Evolutionary conservation across 805 yeast genomes (phyloP).

Genomic region (Komagataella phaffii): DNA sequence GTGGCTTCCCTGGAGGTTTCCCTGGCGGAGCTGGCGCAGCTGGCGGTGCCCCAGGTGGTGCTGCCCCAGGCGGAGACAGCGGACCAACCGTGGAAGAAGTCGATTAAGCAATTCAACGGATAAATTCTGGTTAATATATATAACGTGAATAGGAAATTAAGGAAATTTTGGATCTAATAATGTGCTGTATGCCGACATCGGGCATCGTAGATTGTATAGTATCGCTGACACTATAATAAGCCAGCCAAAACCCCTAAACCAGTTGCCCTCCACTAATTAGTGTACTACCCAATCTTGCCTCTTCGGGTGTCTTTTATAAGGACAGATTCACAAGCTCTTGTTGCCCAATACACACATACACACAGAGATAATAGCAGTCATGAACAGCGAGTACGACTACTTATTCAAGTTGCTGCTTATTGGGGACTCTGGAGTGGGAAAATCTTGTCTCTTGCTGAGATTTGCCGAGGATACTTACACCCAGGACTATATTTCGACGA

Average conservation of each 20-base stretch:
- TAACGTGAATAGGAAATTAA: background rate
- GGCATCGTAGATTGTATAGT: background rate
- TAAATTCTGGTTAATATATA: conserved; percentile 3
- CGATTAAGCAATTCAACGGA: conserved; percentile 18
- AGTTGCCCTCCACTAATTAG: background rate
- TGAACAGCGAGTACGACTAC: conserved; percentile 96
- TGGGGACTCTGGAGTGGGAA: conserved; percentile 98
- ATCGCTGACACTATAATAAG: too few relatives aligned
- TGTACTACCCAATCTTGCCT: background rate
- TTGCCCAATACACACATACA: background rate
- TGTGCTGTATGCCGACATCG: background rate
- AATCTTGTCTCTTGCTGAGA: conserved; percentile 86
- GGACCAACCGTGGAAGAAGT: conserved; percentile 45
- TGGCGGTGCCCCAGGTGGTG: conserved; percentile 43
- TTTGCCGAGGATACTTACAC: conserved; percentile 97
- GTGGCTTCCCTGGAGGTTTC: conserved; percentile 49
- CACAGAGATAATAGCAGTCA: conserved; percentile 10
- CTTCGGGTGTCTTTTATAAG: background rate
- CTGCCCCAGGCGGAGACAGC: conserved; percentile 24
- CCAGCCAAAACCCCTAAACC: background rate
- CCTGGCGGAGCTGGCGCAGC: conserved; percentile 29
- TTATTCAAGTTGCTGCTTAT: conserved; percentile 87
- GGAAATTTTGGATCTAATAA: background rate
- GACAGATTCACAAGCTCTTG: background rate
- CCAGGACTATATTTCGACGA: conserved; percentile 92